Evolutionary conservation across 176 grass and related monocot species (phyloP), one percentile per base, ranked within the genome.

Genomic region (Zoysia pacifica): DNA sequence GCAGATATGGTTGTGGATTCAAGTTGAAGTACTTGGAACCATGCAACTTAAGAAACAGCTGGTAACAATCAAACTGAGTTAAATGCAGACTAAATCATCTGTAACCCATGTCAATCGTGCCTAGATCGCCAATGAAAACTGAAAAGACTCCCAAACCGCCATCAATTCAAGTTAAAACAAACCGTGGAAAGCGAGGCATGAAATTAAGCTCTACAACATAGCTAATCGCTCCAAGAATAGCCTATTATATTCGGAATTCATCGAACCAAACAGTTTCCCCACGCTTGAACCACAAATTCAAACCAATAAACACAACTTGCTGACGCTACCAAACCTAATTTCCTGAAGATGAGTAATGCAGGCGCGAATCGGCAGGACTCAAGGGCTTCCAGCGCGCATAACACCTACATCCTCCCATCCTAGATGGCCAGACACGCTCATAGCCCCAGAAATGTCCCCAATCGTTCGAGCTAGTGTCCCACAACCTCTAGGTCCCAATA

Each of bases 321-420:
- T 7, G 67, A 7, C 6, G 44, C 62, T 40, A 11, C 2, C 39
- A 35, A 3, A 48, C 36, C 62, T 16, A 40, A 63, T 74, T 84
- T 69, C 63, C 40, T 46, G n/a, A 16, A 14, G 4, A 15, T 44
- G 44, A 37, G 13, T 74, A 83, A 67, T 67, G 80, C 9, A 62
- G 41, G 70, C 11, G 45, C 45, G 16, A 73, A 72, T 59, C 6
- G 12, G 62, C 16, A 3, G 4, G 38, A 56, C 41, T 1, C 55
- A 0, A 70, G 43, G 18, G 46, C 58, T 47, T 9, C 12, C 13
- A 10, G 65, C 6, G 50, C 18, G 2, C 4, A 12, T 5, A 48
- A 63, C 10, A 8, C 14, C 39, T 8, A 45, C 62, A 15, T n/a
- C 35, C 4, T 61, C 42, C n/a, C 7, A 67, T 2, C 35, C 2